Evolutionary conservation across 768 basidiomycete genomes (phyloP).

Genomic region (Suillus hirtellus): DNA sequence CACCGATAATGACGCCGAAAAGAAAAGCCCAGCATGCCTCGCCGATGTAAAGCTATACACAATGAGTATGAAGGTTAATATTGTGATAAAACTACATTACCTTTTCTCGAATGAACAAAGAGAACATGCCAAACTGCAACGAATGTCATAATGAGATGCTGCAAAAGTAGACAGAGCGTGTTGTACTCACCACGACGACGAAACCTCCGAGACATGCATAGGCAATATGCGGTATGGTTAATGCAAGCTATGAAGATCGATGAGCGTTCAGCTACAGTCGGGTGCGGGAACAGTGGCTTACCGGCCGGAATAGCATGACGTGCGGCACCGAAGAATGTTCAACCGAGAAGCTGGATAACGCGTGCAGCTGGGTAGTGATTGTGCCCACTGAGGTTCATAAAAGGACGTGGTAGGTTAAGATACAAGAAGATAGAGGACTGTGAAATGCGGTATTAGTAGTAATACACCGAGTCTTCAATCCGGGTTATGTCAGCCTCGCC

Average conservation of each 20-base stretch:
- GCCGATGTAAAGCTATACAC: conserved; percentile 77
- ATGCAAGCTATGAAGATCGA: conserved; percentile 34
- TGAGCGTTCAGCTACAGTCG: conserved; percentile 3
- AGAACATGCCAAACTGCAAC: conserved; percentile 90
- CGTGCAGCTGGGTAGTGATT: conserved; percentile 1
- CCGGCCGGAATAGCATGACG: conserved; percentile 53
- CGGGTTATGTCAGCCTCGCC: conserved; percentile 6
- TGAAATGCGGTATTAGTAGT: background rate
- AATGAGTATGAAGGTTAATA: background rate
- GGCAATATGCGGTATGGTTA: conserved; percentile 69
- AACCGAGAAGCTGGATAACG: conserved; percentile 9
- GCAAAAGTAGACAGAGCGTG: background rate
- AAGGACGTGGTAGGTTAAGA: background rate
- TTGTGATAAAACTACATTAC: conserved; percentile 36
- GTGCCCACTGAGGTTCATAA: conserved; percentile 10
- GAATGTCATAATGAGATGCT: background rate
- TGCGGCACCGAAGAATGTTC: conserved; percentile 15
- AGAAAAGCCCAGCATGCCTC: conserved; percentile 96
- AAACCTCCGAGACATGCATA: conserved; percentile 84
- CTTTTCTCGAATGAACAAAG: conserved; percentile 85
- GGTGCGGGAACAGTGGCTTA: conserved; percentile 28
- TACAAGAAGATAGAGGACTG: conserved; percentile 6
- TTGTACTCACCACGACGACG: conserved; percentile 62
- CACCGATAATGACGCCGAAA: conserved; percentile 88
- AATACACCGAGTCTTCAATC: background rate